Evolutionary conservation across 2,329 filamentous ascomycete genomes (phyloP).

Genomic region (Bipolaris victoriae): DNA sequence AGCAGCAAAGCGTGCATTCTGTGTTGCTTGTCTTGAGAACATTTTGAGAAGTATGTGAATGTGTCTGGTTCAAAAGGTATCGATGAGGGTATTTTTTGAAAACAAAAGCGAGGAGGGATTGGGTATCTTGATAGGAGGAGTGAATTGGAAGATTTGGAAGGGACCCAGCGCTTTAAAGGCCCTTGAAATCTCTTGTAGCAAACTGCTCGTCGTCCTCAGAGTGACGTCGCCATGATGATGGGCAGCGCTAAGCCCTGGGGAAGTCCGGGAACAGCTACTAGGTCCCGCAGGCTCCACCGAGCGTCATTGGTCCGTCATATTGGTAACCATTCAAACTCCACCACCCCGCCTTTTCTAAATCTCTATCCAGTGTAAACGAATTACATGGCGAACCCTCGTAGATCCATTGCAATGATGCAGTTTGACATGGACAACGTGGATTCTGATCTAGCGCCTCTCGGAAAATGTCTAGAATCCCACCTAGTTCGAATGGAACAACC

Average conservation of each 20-base stretch:
- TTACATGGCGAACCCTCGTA: conserved; percentile 6
- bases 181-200: conserved; percentile 3
- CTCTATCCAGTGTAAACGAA: background rate
- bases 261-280: background rate
- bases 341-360: conserved; percentile 8
- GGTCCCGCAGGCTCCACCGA: background rate
- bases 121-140: conserved; percentile 11
- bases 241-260: conserved; percentile 7
- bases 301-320: conserved; percentile 15
- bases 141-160: background rate
- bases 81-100: background rate
- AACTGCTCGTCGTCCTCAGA: background rate
- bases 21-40: conserved; percentile 44
- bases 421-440: background rate
- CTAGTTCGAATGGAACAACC: background rate
- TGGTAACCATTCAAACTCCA: conserved; percentile 8
- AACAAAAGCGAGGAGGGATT: conserved; percentile 7
- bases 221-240: conserved; percentile 23
- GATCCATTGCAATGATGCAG: background rate
- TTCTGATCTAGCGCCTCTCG: background rate
- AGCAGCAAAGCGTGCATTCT: conserved; percentile 39
- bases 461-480: background rate
- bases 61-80: conserved; percentile 10
- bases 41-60: conserved; percentile 21
- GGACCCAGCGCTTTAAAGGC: conserved; percentile 14